Evolutionary conservation across 1,139 yeast species (phyloP).

Genomic region (Williopsis jadinii): DNA sequence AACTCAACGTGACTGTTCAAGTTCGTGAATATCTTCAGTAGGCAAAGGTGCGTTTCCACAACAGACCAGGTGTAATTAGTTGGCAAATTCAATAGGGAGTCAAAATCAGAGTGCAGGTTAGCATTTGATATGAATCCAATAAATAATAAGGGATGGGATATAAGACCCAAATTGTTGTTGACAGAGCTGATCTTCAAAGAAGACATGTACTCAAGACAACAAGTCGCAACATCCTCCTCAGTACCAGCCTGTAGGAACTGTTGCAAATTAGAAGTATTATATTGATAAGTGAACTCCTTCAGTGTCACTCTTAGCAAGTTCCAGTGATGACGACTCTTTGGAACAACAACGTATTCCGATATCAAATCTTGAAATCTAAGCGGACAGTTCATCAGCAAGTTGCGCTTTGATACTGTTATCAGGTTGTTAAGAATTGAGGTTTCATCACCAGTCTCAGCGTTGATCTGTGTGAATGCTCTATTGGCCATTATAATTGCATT

Average conservation of each 20-base stretch:
- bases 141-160: conserved; percentile 17
- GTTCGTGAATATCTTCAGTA: conserved; percentile 14
- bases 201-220: conserved; percentile 2
- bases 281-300: conserved; percentile 14
- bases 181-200: conserved; percentile 2
- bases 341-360: conserved; percentile 10
- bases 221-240: conserved; percentile 1
- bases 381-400: conserved; percentile 14
- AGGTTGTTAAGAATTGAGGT: conserved; percentile 6
- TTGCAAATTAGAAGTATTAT: not conserved
- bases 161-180: conserved; percentile 20
- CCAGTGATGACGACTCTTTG: conserved; percentile 11
- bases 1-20: conserved; percentile 1
- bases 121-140: conserved; percentile 11
- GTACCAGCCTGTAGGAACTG: conserved; percentile 1
- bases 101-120: conserved; percentile 1
- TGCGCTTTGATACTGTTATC: conserved; percentile 10
- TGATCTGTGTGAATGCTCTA: conserved; percentile 10
- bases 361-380: conserved; percentile 17
- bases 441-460: not conserved
- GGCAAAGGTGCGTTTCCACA: conserved; percentile 9
- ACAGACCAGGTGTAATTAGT: conserved; percentile 1
- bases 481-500: conserved; percentile 22
- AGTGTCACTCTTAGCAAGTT: conserved; percentile 14
- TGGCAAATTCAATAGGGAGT: conserved; percentile 4